Percentiles rank a stretch among this genome's conserved stretches.
phyloP scores from a whole-genome alignment of 2,329 filamentous ascomycete genomes.

The Colletotrichum sp. region DNA sequence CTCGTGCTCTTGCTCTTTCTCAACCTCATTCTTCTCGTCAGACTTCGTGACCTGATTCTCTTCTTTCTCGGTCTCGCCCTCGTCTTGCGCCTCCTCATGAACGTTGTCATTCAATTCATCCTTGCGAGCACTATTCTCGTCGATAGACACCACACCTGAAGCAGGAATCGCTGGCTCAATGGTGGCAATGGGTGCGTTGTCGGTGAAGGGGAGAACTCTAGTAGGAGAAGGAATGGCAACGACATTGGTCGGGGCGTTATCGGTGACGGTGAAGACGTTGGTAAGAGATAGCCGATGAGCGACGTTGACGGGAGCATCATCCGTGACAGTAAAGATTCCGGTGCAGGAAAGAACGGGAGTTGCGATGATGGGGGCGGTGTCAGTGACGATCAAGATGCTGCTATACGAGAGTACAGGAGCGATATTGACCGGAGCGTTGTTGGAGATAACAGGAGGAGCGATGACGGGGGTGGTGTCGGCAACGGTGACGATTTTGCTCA shows the following conservation, averaged over 20 bases:
- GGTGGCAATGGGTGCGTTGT: neutral
- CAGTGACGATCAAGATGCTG: neutral
- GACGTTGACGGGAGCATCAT: neutral
- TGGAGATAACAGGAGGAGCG: neutral
- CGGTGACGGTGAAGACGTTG: neutral
- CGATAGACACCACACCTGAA: neutral
- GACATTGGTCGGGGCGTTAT: neutral
- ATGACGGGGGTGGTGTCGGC: neutral
- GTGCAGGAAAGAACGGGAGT: neutral
- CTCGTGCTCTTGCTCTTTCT: neutral
- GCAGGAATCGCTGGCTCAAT: neutral
- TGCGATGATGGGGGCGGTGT: neutral
- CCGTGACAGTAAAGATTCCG: neutral
- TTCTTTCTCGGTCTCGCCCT: neutral
- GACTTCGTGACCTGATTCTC: neutral
- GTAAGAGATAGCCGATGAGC: neutral
- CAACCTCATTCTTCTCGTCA: neutral
- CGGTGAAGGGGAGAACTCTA: neutral
- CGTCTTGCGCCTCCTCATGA: neutral
- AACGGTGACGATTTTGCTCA: neutral
- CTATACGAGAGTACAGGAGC: neutral
- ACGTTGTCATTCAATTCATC: neutral
- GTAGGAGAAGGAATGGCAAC: neutral
- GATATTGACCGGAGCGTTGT: fast-evolving
- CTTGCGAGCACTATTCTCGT: neutral